These are phyloP conservation scores for Cubamyces sp. DNA, from an alignment of 768 basidiomycete species.

Conservation along the genomic window DNA sequence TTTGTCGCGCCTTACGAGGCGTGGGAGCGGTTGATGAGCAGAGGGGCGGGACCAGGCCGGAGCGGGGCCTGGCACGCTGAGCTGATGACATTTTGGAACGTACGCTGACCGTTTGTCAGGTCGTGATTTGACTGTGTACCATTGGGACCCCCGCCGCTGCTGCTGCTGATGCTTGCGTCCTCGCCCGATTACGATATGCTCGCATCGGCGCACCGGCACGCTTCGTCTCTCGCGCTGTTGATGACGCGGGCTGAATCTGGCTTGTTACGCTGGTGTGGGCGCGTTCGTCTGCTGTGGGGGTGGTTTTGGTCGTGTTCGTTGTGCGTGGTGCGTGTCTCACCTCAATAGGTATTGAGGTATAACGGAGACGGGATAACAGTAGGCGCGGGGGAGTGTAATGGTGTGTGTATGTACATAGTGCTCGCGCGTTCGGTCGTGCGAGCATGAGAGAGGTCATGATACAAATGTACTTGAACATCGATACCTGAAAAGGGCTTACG, in stretches of 20 bases:
- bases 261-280: too few species aligned
- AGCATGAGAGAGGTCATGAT: too few species aligned
- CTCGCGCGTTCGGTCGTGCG: too few species aligned
- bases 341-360: constrained; percentile 10
- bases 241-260: background rate
- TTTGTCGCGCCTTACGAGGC: too few species aligned
- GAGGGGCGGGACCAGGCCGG: background rate
- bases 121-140: constrained; percentile 50
- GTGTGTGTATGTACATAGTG: too few species aligned
- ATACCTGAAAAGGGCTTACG: too few species aligned
- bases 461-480: too few species aligned
- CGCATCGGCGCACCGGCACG: background rate
- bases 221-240: background rate
- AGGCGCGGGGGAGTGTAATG: background rate
- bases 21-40: too few species aligned
- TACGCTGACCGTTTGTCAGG: constrained; percentile 75
- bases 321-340: constrained; percentile 2
- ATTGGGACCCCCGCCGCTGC: constrained; percentile 6
- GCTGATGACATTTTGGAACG: constrained; percentile 31
- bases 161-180: background rate
- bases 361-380: background rate
- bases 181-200: background rate
- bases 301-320: too few species aligned
- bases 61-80: background rate
- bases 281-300: too few species aligned